Base-by-base conservation (phyloP, 1,139 yeast species). In the Magnusiomyces paraingens region DNA sequence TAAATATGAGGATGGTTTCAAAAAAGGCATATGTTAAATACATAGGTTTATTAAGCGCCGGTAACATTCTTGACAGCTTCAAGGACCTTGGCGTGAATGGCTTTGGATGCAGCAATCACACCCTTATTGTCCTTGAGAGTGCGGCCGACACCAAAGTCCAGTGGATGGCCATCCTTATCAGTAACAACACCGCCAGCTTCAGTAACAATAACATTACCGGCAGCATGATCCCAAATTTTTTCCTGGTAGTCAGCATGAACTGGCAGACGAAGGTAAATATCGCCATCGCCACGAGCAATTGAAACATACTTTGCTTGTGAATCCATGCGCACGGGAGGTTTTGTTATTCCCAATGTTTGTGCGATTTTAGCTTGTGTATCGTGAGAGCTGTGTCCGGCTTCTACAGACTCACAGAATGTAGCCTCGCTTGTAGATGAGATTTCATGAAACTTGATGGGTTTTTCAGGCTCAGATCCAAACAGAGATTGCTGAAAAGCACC, bases 221-320 rank as follows among this genome's bases (percentile, higher is more conserved):
- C 95, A 22, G 98, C 98, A 68, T 93, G 99, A 70, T 93, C 99
- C 99, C 99, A 93, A 57, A 93, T 90, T 72, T 94, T 93, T 68
- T 93, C 99, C 64, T 88, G 80, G 69, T 91, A 93, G 2, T 79
- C 72, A 52, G 81, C 78, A 60, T 79, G 82, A 49, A 84, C 81
- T 12, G 99, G 99, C 57, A 94, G 74, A 62, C 99, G 83, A 59
- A 93, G 76, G 64, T 94, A 93, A 26, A 91, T 80, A 65, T 93
- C 98, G 2, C 97, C 98, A 58, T 86, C 85, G 45, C 99, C 99
- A 61, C 86, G 79, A 11, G 98, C 84, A 56, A 93, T 77, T 17
- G 91, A 82, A 72, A 98, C 91, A 73, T 93, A 93, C 68, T 93
- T 93, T 22, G 90, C 99, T 70, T 93, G 99, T 2, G 97, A 89